A percentile compares a stretch with the other conserved stretches of the same genome.
Conservation (phyloP, 352 stramenopile species). For the Sclerospora graminicola region DNA sequence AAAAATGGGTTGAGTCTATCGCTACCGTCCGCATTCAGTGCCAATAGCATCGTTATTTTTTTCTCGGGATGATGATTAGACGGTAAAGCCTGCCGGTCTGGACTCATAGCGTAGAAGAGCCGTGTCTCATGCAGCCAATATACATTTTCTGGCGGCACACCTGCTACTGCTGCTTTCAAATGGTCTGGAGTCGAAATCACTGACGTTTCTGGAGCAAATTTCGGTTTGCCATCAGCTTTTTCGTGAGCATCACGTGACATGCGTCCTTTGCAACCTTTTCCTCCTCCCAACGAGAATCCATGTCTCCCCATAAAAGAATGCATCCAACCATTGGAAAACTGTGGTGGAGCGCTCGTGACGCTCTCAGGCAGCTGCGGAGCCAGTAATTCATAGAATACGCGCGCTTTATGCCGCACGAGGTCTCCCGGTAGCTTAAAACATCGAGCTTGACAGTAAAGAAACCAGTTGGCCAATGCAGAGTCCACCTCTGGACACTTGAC, state of each 20-base stretch:
- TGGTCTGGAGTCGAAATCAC: slow-evolving; percentile 38
- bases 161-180: slow-evolving; percentile 33
- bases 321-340: slow-evolving; percentile 85
- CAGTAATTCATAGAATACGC: slow-evolving; percentile 57
- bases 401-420: slow-evolving; percentile 64
- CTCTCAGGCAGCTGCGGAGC: slow-evolving; percentile 22
- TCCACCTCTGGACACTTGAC: slow-evolving; percentile 74
- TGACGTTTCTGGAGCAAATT: slow-evolving; percentile 21
- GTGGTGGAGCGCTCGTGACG: slow-evolving; percentile 30
- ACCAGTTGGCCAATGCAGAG: slow-evolving; percentile 71
- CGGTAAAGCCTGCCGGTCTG: slow-evolving; percentile 18
- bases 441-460: slow-evolving; percentile 55
- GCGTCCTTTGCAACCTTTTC: slow-evolving; percentile 13
- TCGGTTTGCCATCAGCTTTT: slow-evolving; percentile 13
- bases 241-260: slow-evolving; percentile 8
- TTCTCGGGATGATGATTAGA: slow-evolving; percentile 21
- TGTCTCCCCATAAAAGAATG: slow-evolving; percentile 74
- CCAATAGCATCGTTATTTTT: slow-evolving; percentile 53
- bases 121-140: slow-evolving; percentile 73
- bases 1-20: slow-evolving; percentile 66
- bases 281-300: slow-evolving; percentile 36
- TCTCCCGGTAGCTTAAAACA: slow-evolving; percentile 55
- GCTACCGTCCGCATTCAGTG: slow-evolving; percentile 54
- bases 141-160: slow-evolving; percentile 41
- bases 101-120: slow-evolving; percentile 36